These are phyloP conservation scores for Cucurbita argyrosperma DNA, from an alignment of 306 rosid species.

Conservation along the genomic window DNA sequence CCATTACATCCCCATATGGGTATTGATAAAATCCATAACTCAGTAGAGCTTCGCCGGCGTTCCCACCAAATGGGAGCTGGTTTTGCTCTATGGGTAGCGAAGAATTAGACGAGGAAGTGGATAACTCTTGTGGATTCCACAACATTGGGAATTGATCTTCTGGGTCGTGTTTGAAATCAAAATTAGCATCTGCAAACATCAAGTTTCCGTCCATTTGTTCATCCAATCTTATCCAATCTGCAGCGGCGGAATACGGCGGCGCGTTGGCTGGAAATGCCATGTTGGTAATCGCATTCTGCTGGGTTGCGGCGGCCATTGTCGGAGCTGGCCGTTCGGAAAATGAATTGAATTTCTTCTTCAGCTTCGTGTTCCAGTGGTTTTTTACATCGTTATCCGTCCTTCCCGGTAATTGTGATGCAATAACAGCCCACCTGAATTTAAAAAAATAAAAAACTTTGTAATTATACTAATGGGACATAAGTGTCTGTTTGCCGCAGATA, in stretches of 20 bases:
- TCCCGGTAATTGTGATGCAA: constrained; percentile 38
- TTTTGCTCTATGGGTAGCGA: constrained; percentile 7
- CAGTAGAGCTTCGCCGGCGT: constrained; percentile 2
- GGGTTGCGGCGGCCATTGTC: background rate
- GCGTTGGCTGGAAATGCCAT: background rate
- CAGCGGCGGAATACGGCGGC: background rate
- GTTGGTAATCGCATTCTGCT: background rate
- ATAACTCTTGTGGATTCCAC: background rate
- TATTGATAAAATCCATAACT: constrained; percentile 10
- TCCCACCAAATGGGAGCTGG: constrained; percentile 4
- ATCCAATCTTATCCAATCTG: background rate
- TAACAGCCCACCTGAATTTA: constrained; percentile 29
- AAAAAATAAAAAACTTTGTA: too few species aligned
- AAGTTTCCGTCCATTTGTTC: background rate
- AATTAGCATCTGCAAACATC: background rate
- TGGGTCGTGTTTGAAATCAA: background rate
- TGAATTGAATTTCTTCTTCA: constrained; percentile 24
- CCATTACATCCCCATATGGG: background rate
- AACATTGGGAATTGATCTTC: background rate
- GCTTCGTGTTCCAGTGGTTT: constrained; percentile 34
- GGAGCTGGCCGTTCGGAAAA: background rate
- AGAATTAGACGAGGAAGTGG: constrained; percentile 7
- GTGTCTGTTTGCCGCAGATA: too few species aligned
- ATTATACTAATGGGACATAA: too few species aligned
- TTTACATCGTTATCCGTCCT: constrained; percentile 41